phyloP scores from a whole-genome alignment of 177 flowering plant species.

The Vitis hybrid region DNA sequence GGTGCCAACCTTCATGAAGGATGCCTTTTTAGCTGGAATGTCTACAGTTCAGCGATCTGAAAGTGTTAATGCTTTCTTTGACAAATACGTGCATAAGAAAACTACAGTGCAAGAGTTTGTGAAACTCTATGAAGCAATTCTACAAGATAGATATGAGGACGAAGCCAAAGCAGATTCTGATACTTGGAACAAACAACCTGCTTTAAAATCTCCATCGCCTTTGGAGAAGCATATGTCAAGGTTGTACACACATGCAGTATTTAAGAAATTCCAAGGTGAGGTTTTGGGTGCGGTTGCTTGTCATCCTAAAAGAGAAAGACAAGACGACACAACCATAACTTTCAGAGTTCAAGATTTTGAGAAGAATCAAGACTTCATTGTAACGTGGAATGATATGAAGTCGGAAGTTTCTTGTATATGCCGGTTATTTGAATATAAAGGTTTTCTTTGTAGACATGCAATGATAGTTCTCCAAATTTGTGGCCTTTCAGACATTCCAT shows the following conservation, averaged over 20 bases:
- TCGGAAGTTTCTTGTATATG: constrained; percentile 53
- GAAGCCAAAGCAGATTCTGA: constrained; percentile 63
- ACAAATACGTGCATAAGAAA: constrained; percentile 55
- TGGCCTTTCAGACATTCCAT: constrained; percentile 44
- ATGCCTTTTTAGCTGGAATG: constrained; percentile 53
- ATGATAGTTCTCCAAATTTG: constrained; percentile 57
- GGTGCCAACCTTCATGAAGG: constrained; percentile 52
- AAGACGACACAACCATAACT: constrained; percentile 27
- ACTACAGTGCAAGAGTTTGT: constrained; percentile 53
- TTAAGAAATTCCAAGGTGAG: constrained; percentile 56
- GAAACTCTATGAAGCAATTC: constrained; percentile 43
- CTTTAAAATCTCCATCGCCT: constrained; percentile 55
- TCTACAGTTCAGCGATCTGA: constrained; percentile 49
- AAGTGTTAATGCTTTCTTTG: constrained; percentile 57
- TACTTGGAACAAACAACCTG: constrained; percentile 49
- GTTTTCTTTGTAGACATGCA: constrained; percentile 59
- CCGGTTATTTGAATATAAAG: constrained; percentile 47
- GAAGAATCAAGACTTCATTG: constrained; percentile 39
- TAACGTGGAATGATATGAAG: constrained; percentile 36
- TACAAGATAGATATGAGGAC: constrained; percentile 57
- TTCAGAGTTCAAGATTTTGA: constrained; percentile 50
- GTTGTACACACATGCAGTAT: constrained; percentile 52
- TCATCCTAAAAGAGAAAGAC: constrained; percentile 43
- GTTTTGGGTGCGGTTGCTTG: constrained; percentile 59
- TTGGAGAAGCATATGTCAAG: constrained; percentile 52